These are phyloP conservation scores for Beauveria pseudobassiana DNA, from an alignment of 2,329 filamentous ascomycete genomes.

Conservation along the genomic window DNA sequence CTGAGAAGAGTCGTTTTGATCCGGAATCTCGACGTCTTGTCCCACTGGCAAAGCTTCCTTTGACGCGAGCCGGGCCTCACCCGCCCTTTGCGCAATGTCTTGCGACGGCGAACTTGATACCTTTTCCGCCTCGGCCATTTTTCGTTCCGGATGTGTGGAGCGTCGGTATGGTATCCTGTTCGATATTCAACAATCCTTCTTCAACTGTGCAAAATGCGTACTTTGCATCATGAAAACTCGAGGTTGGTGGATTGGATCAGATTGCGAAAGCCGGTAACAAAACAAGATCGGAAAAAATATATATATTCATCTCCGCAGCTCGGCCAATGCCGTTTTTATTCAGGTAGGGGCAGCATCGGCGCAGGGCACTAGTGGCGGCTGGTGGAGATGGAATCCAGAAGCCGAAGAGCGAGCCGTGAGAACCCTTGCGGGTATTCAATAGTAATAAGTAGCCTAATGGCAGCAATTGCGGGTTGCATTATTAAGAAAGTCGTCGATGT, in stretches of 20 bases:
- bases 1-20: not conserved
- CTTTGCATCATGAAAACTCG: not conserved
- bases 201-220: not conserved
- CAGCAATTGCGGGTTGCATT: not conserved
- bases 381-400: not conserved
- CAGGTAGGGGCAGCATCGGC: not conserved
- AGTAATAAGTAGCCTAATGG: not conserved
- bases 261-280: not conserved
- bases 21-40: not conserved
- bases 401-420: conserved; percentile 6
- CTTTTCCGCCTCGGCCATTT: not conserved
- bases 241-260: not conserved
- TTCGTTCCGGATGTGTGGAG: not conserved
- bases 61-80: not conserved
- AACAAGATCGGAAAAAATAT: not conserved
- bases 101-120: not conserved
- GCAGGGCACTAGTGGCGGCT: not conserved
- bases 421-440: not conserved
- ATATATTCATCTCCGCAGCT: not conserved
- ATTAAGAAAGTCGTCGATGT: not conserved
- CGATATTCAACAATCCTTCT: not conserved
- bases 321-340: not conserved
- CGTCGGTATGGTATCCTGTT: not conserved
- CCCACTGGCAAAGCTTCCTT: not conserved
- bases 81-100: not conserved